Base-by-base conservation (phyloP, 1,139 yeast genomes). In the Hanseniaspora uvarum region DNA sequence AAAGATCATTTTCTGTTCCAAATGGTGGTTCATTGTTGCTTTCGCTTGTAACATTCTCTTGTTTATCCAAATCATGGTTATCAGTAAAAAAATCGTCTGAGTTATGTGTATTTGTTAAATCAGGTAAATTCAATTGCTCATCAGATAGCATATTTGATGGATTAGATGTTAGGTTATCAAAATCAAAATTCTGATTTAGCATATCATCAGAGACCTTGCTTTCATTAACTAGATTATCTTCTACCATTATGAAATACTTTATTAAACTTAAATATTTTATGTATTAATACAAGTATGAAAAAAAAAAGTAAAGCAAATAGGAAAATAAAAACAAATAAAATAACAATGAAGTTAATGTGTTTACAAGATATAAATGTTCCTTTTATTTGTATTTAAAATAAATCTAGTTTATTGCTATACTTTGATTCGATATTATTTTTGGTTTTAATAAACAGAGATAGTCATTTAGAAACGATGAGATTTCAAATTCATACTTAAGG, bases 11-110 rank as follows among this genome's bases (percentile, higher is more conserved):
- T 5, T 18, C n/a, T n/a, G 18, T 5, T 2, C 19, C 37, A n/a
- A 34, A 16, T 16, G 37, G 19, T n/a, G 6, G 19, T n/a, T 34
- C 19, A 16, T 34, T 16, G 19, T n/a, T 16, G 19, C 16, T 6
- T 16, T n/a, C 16, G 19, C 19, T 6, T 34, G 19, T 1, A 5
- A 16, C 16, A 6, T 34, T 6, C 4, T 34, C 19, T n/a, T 34
- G 18, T 34, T 34, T n/a, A 34, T 16, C 37, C n/a, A 34, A 34
- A 19, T 12, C 36, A 3, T 34, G 18, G 8, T 16, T 10, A 34
- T 37, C 41, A 44, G 33, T 26, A 34, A 34, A 55, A 16, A 36
- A 37, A 39, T 46, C 53, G 38, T 46, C 44, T 43, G 36, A 16
- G 23, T 48, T 5, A 14, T 39, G 41, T 23, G 28, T 6, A 44